phyloP scores from a whole-genome alignment of 371 early-diverging fungal species.

The Basidiobolus meristosporus region DNA sequence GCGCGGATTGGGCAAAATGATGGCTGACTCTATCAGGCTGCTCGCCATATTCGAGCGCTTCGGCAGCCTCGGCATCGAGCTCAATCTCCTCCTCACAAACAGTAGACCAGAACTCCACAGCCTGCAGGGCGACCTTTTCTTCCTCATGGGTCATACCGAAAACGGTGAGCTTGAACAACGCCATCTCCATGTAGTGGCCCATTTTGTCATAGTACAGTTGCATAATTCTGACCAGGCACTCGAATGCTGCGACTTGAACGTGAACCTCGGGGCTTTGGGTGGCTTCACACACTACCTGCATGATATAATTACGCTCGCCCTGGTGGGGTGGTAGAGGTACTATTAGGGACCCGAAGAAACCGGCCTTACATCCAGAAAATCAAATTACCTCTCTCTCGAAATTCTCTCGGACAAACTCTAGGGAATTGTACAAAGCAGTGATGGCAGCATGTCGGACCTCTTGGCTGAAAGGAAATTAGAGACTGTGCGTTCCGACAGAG shows the following conservation, averaged over 20 bases:
- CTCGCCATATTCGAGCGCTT: conserved; percentile 31
- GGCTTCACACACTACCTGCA: conserved; percentile 92
- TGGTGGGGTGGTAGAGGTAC: no score
- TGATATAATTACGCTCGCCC: conserved; percentile 88
- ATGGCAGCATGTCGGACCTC: conserved; percentile 78
- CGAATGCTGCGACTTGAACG: conserved; percentile 73
- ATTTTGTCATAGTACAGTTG: conserved; percentile 86
- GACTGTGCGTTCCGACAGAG: no score
- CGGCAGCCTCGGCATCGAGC: conserved; percentile 22
- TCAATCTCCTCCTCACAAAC: conserved; percentile 89
- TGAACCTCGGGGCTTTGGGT: conserved; percentile 54
- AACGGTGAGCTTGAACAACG: conserved; percentile 79
- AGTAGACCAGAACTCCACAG: conserved; percentile 98
- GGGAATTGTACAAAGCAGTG: conserved; percentile 75
- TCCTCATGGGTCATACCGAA: conserved; percentile 73
- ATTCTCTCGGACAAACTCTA: conserved; percentile 81
- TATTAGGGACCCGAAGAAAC: no score
- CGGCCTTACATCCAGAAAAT: no score
- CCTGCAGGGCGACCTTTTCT: conserved; percentile 79
- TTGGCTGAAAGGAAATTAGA: no score
- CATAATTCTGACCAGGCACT: conserved; percentile 91
- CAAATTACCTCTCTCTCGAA: conserved; percentile 84
- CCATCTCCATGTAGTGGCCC: conserved; percentile 86
- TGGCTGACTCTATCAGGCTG: conserved; percentile 28
- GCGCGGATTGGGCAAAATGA: conserved; percentile 57